These are phyloP conservation scores for Leishmania mexicana DNA, from an alignment of 208 protist genomes.

Conservation along the genomic window DNA sequence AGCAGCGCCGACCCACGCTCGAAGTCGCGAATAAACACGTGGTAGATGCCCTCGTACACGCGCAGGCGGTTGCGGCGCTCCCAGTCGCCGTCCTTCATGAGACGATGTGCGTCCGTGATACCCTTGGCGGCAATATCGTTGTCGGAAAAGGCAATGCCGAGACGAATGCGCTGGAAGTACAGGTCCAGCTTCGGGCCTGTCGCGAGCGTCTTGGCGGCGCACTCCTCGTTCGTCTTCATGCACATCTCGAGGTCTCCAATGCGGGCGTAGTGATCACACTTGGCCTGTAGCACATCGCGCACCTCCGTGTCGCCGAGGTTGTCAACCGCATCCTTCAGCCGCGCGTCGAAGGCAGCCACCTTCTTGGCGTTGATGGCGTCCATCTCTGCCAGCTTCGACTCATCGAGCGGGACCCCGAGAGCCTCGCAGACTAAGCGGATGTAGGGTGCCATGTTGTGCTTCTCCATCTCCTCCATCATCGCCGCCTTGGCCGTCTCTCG, in stretches of 20 bases:
- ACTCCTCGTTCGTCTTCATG: slow-evolving; percentile 89
- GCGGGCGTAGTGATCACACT: slow-evolving; percentile 92
- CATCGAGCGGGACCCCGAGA: slow-evolving; percentile 71
- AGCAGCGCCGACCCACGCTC: slow-evolving; percentile 92
- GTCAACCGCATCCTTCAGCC: slow-evolving; percentile 93
- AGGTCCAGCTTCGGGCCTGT: slow-evolving; percentile 97
- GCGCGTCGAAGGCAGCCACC: slow-evolving; percentile 82
- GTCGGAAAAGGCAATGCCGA: slow-evolving; percentile 97
- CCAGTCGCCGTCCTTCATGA: slow-evolving; percentile 99
- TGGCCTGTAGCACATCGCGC: slow-evolving; percentile 93
- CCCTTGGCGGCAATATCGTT: slow-evolving; percentile 90
- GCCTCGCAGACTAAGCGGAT: slow-evolving; percentile 81
- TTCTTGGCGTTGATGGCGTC: slow-evolving; percentile 79
- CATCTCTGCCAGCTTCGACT: slow-evolving; percentile 69
- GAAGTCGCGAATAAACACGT: slow-evolving; percentile 96
- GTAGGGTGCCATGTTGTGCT: slow-evolving; percentile 91
- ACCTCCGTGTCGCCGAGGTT: slow-evolving; percentile 98
- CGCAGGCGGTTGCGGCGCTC: slow-evolving; percentile 98
- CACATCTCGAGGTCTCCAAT: slow-evolving; percentile 97
- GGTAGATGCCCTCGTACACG: slow-evolving; percentile 98
- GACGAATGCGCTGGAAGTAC: slow-evolving; percentile 95
- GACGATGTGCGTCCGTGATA: slow-evolving; percentile 92
- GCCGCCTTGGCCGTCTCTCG: slow-evolving; percentile 69
- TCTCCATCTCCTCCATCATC: slow-evolving; percentile 72
- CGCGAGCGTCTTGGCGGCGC: slow-evolving; percentile 93